A percentile compares a stretch with the other conserved stretches of the same genome.
Conservation (phyloP, 1,284 basidiomycete species). For the Pyrrhoderma lamaoense region DNA sequence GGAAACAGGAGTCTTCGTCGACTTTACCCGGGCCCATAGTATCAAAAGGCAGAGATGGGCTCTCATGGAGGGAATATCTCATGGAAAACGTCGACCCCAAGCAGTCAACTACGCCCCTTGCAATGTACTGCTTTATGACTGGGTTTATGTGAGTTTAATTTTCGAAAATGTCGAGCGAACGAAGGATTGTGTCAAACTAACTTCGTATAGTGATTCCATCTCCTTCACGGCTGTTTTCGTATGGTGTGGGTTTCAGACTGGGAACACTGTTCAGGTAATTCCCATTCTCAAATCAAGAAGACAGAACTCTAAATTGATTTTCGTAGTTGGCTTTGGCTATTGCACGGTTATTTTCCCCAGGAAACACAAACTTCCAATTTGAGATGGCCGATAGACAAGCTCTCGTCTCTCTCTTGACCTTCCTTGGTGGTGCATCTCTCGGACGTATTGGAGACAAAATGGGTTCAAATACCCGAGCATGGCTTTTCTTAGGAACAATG, state of each 20-base stretch:
- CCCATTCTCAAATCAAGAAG: neutral
- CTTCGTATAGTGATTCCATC: constrained; percentile 50
- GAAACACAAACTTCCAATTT: constrained; percentile 48
- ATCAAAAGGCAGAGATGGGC: neutral
- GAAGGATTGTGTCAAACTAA: neutral
- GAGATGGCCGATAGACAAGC: constrained; percentile 78
- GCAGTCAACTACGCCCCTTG: constrained; percentile 51
- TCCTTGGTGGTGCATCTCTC: constrained; percentile 64
- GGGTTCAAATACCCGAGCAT: constrained; percentile 63
- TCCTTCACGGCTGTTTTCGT: constrained; percentile 78
- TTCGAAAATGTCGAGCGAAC: no score
- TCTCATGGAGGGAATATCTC: constrained; percentile 26
- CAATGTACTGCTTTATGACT: constrained; percentile 80
- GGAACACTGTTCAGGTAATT: constrained; percentile 58
- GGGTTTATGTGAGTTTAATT: constrained; percentile 59
- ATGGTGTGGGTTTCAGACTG: constrained; percentile 85
- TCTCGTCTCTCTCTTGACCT: constrained; percentile 65
- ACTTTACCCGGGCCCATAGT: neutral
- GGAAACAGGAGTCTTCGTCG: neutral
- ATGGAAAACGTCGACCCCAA: constrained; percentile 55
- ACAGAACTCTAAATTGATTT: constrained; percentile 16
- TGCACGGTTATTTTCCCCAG: constrained; percentile 52
- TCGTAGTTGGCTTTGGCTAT: constrained; percentile 51
- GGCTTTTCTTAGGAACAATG: constrained; percentile 67
- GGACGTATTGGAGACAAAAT: constrained; percentile 68